A percentile compares a stretch with the other conserved stretches of the same genome.
Conservation (phyloP, 2,329 filamentous ascomycete genomes). For the Whalleya microplaca region DNA sequence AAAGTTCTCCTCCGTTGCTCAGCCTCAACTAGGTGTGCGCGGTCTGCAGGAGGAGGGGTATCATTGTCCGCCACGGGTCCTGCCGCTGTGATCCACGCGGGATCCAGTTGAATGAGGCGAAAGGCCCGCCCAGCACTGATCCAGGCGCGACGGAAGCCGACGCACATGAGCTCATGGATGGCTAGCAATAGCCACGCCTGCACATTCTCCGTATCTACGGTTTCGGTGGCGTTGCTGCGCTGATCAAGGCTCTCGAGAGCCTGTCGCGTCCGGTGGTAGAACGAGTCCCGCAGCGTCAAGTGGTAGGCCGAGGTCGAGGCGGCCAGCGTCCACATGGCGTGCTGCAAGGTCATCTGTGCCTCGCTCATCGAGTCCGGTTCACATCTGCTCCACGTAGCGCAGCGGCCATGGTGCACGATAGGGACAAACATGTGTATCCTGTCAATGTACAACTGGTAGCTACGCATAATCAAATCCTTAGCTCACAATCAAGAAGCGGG, state of each 20-base stretch:
- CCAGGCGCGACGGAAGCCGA: neutral
- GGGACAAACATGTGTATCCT: constrained; percentile 3
- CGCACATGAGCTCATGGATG: constrained; percentile 4
- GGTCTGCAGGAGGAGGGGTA: neutral
- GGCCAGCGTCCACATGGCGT: neutral
- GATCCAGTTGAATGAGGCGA: neutral
- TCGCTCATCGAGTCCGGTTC: neutral
- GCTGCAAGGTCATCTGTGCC: neutral
- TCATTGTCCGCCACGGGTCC: too few species aligned
- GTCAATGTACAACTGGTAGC: constrained; percentile 9
- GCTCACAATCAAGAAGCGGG: too few species aligned
- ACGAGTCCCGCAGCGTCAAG: neutral
- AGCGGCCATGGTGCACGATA: constrained; percentile 2
- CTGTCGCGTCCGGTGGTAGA: neutral
- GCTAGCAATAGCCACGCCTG: constrained; percentile 11
- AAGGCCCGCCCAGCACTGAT: constrained; percentile 8
- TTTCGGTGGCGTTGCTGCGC: neutral
- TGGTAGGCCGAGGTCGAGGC: neutral
- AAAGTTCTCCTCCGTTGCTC: constrained; percentile 7
- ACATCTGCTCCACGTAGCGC: constrained; percentile 1
- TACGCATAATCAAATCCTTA: too few species aligned
- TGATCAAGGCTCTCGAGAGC: neutral
- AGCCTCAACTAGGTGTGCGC: neutral
- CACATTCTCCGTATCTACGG: neutral
- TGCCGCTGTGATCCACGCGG: neutral